Base-by-base conservation (phyloP, 306 rosid genomes). In the Trifolium dubium region DNA sequence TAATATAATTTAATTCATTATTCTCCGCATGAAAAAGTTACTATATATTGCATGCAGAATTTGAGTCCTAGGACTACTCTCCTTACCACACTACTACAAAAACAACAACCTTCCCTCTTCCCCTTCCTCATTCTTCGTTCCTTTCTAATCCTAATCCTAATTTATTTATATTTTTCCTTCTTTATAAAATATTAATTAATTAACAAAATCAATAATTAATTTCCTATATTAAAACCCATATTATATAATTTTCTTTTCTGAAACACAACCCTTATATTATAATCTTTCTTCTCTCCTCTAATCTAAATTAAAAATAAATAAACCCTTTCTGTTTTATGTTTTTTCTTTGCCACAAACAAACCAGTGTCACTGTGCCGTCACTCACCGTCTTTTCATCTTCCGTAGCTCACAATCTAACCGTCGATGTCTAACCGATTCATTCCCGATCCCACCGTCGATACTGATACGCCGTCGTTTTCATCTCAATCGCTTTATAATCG, bases 31-130 rank as follows among this genome's bases (percentile, higher is more conserved):
- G 79, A 56, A 73, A 73, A 72, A 58, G 67, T 83, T 87, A 74
- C 91, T 75, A 79, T 79, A 87, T 68, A 79, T 85, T 87, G 91
- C 91, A 87, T 89, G 89, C 94, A 87, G 71, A 74, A 70, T 39
- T 66, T 37, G 51, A 29, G 18, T 68, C 67, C 59, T 44, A 40
- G 63, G 37, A 63, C 30, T 0, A 46, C 55, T 74, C 81, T 54
- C 71, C 49, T 68, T 50, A 11, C 71, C 10, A 23, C 34, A 35
- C 55, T 39, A 34, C 64, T 14, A 17, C 62, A 23, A 49, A 12
- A 14, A 6, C 55, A 5, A 10, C 58, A n/a, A n/a, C 74, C 12
- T 14, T 2, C 63, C 35, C 28, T 3, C 46, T 28, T 58, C 47
- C 41, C 2, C 31, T 58, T 19, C 72, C 69, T 55, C 50, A 9